A percentile compares a stretch with the other conserved stretches of the same genome.
Evolutionary conservation across 148 eudicot species (phyloP).

Genomic region (Rhododendron vialii): DNA sequence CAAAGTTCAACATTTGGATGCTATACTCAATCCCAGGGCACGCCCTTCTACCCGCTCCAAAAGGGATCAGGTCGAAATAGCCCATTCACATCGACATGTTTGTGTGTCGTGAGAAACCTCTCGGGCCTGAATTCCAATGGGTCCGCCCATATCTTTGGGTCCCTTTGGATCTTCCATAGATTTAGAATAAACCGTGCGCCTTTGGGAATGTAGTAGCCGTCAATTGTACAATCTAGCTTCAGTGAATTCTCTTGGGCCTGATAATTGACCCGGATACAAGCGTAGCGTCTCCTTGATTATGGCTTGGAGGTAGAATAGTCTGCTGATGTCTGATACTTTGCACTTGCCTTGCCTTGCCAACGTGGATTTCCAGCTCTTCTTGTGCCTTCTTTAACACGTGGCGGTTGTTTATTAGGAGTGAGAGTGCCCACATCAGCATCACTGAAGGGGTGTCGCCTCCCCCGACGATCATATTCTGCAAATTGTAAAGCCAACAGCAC

Average conservation of each 20-base stretch:
- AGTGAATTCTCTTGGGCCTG: neutral
- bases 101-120: conserved; percentile 27
- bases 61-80: conserved; percentile 27
- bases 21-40: conserved; percentile 21
- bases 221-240: conserved; percentile 19
- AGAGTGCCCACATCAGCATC: too few relatives aligned
- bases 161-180: conserved; percentile 3
- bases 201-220: conserved; percentile 24
- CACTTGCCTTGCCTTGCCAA: conserved; percentile 10
- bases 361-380: too few relatives aligned
- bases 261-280: conserved; percentile 5
- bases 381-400: too few relatives aligned
- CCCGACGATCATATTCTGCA: too few relatives aligned
- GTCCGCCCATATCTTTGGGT: conserved; percentile 18
- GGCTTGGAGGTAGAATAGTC: conserved; percentile 27
- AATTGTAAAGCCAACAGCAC: too few relatives aligned
- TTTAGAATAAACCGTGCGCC: conserved; percentile 25
- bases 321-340: conserved; percentile 19
- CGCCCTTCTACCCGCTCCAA: conserved; percentile 26
- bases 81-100: conserved; percentile 26
- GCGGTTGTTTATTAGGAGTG: too few relatives aligned
- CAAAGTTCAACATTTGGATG: conserved; percentile 12
- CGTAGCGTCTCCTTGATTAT: neutral
- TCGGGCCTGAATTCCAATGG: conserved; percentile 26
- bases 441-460: too few relatives aligned